phyloP scores from a whole-genome alignment of 805 yeast genomes.

The Candida sphagnicola region DNA sequence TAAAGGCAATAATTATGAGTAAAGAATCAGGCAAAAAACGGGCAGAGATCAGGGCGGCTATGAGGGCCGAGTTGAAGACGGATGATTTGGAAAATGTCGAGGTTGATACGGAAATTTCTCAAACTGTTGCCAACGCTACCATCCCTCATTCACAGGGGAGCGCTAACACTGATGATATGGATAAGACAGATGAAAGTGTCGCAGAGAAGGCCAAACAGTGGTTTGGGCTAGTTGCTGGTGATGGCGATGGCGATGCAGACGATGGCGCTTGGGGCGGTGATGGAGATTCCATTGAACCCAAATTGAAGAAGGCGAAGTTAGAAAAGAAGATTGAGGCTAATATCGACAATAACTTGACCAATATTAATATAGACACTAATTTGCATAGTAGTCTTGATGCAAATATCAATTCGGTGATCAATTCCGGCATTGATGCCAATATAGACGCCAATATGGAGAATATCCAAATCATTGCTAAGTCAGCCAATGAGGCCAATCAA shows the following conservation, averaged over 20 bases:
- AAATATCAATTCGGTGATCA: neutral
- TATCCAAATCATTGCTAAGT: constrained; percentile 3
- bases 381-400: neutral
- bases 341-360: neutral
- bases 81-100: neutral
- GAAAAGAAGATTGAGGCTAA: neutral
- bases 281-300: constrained; percentile 1
- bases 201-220: constrained; percentile 1
- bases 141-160: constrained; percentile 2
- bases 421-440: neutral
- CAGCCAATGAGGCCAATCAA: constrained; percentile 2
- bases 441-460: constrained; percentile 1
- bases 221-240: constrained; percentile 1
- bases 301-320: neutral
- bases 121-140: constrained; percentile 1
- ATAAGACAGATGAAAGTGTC: neutral
- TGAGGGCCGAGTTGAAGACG: neutral
- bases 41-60: neutral
- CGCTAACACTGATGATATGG: neutral
- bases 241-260: constrained; percentile 1
- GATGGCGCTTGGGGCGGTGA: too few species aligned
- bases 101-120: neutral
- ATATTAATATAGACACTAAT: neutral
- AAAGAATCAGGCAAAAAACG: neutral
- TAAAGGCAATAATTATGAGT: neutral